Base-by-base conservation (phyloP, 2,329 filamentous ascomycete species). In the Blumeria graminis region DNA sequence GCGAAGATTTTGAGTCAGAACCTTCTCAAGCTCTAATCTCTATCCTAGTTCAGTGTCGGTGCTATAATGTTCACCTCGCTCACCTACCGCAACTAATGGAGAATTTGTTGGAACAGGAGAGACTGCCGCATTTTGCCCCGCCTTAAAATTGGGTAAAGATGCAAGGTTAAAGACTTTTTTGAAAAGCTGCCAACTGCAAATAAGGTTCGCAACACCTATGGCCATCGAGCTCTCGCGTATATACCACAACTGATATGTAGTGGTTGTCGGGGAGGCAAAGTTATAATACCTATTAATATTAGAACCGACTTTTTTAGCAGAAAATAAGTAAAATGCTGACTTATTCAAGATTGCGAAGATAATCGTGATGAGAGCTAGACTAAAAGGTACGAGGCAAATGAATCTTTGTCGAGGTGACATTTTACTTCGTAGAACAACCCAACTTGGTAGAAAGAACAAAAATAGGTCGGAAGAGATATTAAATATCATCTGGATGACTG, bases 391-490 rank as follows among this genome's bases (percentile, higher is more conserved):
- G 0, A 69, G 64, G 0, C 75, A 65, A 3, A 71, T 67, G 3
- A 69, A 48, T 63, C 74, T 73, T 54, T 70, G 71, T 28, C 68
- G 67, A 0, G 56, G 61, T 33, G 69, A 68, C 33, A 72, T 67
- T 41, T 67, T 66, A 1, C 68, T 65, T 13, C 63, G 63, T 36
- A 69, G 55, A 7, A 73, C 64, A 34, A 71, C 63, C 1, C 70
- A 69, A 54, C 72, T 69, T 1, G 71, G 71, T 60, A 80, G 70
- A 0, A 75, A 73, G 13, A 81, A 72, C 59, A 81, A 76, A 64
- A 74, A 69, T 1, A 78, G 32, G 58, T 81, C 77, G 22, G 76
- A 78, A 2, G 73, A 72, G 50, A 80, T 73, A 60, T 81, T 80
- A 62, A 80, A 72, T 3, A 70, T 68, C 13, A 74, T 72, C 58